phyloP scores from a whole-genome alignment of 2,329 filamentous ascomycete species.

The Coniella vitis region DNA sequence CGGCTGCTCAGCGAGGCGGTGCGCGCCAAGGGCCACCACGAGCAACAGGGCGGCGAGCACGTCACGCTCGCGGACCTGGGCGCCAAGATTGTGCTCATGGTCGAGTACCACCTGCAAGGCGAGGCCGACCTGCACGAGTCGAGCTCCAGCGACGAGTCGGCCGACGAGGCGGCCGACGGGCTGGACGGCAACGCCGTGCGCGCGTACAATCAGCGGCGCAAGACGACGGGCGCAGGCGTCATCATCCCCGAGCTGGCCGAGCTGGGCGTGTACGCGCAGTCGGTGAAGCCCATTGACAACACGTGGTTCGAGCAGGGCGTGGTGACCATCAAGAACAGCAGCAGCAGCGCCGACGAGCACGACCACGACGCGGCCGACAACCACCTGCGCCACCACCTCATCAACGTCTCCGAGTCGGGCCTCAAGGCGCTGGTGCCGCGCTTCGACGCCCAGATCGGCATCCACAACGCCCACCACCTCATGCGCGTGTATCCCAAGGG shows the following conservation, averaged over 20 bases:
- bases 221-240: constrained; percentile 32
- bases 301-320: constrained; percentile 50
- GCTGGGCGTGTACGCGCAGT: constrained; percentile 63
- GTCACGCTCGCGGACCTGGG: constrained; percentile 53
- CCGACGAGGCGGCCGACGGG: constrained; percentile 33
- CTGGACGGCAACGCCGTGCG: constrained; percentile 42
- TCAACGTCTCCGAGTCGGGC: constrained; percentile 62
- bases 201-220: constrained; percentile 48
- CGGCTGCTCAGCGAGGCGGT: constrained; percentile 52
- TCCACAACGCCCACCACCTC: constrained; percentile 58
- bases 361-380: too few species aligned
- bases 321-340: constrained; percentile 40
- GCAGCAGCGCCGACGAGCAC: too few species aligned
- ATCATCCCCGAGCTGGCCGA: constrained; percentile 61
- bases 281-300: constrained; percentile 59
- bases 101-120: constrained; percentile 56
- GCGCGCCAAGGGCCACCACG: constrained; percentile 47
- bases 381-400: constrained; percentile 54
- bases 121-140: constrained; percentile 34
- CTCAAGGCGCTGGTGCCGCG: constrained; percentile 44
- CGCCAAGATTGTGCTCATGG: constrained; percentile 58
- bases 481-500: constrained; percentile 67
- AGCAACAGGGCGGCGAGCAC: constrained; percentile 48
- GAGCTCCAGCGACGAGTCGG: constrained; percentile 25
- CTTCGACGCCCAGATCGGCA: constrained; percentile 40